These are phyloP conservation scores for Lasiodiplodia sp. DNA, from an alignment of 2,329 filamentous ascomycete genomes.

Conservation along the genomic window DNA sequence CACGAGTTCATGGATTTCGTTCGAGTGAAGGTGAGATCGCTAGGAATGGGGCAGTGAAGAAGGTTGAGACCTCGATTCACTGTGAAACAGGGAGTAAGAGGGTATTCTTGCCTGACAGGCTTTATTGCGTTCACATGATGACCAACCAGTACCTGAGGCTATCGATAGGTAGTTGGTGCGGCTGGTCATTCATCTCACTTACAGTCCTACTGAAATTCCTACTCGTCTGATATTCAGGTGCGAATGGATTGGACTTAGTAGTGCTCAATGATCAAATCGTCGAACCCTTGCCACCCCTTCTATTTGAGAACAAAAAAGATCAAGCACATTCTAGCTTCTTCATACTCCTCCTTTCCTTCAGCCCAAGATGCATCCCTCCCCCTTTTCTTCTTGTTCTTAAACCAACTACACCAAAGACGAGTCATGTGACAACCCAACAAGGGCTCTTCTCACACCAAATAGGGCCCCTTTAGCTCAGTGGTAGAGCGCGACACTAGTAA, in stretches of 20 bases:
- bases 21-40: background rate
- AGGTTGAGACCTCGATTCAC: too few species aligned
- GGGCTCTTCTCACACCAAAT: background rate
- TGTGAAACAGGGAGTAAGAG: background rate
- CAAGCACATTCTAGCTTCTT: background rate
- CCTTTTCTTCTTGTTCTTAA: background rate
- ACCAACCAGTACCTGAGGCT: background rate
- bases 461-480: constrained; percentile 29
- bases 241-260: too few species aligned
- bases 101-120: background rate
- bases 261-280: too few species aligned
- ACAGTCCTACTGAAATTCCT: background rate
- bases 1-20: constrained; percentile 3
- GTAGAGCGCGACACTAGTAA: background rate
- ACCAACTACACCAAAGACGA: background rate
- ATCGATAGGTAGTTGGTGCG: background rate
- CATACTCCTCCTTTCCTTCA: background rate
- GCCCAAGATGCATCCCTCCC: too few species aligned
- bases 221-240: background rate
- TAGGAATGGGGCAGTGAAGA: too few species aligned
- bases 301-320: too few species aligned
- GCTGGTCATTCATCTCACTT: background rate
- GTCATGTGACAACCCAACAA: constrained; percentile 10
- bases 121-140: background rate
- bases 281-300: too few species aligned